Evolutionary conservation across 331 rosid genomes (phyloP), one percentile per base, ranked within the genome.

Genomic region (Spiraea crenata): DNA sequence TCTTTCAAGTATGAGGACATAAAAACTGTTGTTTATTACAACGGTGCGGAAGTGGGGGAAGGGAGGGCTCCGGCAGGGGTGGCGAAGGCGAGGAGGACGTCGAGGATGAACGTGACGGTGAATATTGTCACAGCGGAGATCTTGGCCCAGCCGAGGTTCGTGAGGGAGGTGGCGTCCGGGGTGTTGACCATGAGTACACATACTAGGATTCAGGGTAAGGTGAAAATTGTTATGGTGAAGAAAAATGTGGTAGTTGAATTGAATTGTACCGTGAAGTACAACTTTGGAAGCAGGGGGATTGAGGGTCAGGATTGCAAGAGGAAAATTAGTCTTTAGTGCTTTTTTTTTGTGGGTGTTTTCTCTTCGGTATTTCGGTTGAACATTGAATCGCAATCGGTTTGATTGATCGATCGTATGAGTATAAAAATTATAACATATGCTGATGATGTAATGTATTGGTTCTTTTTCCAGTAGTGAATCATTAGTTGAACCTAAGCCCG

Each of bases 71-170:
- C 81, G 7, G 37, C 71, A 14, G 85, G 87, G 7, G 62, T 66
- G 70, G 82, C 85, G 3, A 77, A 67, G 70, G 85, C 85, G 4
- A 67, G 81, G 50, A 52, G 67, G 15, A 77, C 85, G 0, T 5
- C 44, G 71, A 75, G 42, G 49, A 63, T 77, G 80, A 80, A 85
- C 14, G 2, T 82, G 45, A 80, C 87, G 42, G 74, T 82, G 20
- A 70, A 63, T 54, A 57, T 82, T 35, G 20, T 20, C 14, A 25
- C 19, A 4, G 15, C 58, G 16, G 52, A 70, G 67, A 16, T 82
- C 10, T 4, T 3, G 5, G 74, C 6, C 3, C 15, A 14, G 37
- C 71, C 55, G 20, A 55, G 67, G 52, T 42, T 72, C 16, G 0
- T 0, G 1, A 46, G 25, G 4, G 80, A 82, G 40, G 13, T 3